Conservation (phyloP, 2,329 filamentous ascomycete species). For the Diaporthe sp. region DNA sequence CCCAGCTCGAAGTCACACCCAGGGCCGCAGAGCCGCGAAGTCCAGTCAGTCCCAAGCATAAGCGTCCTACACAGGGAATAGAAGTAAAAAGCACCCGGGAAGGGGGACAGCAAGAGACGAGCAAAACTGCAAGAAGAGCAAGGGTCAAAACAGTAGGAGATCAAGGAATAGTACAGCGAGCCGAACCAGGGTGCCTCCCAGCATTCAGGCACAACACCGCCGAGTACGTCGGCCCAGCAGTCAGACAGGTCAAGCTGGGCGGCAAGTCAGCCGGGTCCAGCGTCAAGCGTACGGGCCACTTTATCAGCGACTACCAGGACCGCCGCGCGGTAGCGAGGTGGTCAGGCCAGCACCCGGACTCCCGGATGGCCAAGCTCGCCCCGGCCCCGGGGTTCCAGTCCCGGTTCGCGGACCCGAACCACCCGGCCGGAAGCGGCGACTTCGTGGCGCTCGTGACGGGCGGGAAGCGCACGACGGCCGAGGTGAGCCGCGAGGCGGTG, state of each 20-base stretch:
- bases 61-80: not conserved
- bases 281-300: slow-evolving; percentile 41
- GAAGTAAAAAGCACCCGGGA: no score
- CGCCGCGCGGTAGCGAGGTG: slow-evolving; percentile 43
- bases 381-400: slow-evolving; percentile 46
- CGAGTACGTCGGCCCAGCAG: slow-evolving; percentile 38
- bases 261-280: slow-evolving; percentile 28
- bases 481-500: not conserved
- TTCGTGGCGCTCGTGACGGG: slow-evolving; percentile 46
- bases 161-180: not conserved
- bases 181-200: slow-evolving; percentile 1
- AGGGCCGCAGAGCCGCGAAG: not conserved
- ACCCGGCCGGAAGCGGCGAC: slow-evolving; percentile 46
- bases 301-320: slow-evolving; percentile 44
- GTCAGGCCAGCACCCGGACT: slow-evolving; percentile 40
- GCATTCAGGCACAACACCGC: slow-evolving; percentile 37
- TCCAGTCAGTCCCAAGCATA: not conserved
- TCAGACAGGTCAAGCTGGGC: slow-evolving; percentile 42
- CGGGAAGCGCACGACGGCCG: slow-evolving; percentile 35
- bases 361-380: slow-evolving; percentile 40
- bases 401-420: slow-evolving; percentile 47
- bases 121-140: not conserved
- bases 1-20: slow-evolving; percentile 52
- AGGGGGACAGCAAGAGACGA: not conserved
- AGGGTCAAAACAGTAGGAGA: not conserved